Evolutionary conservation across 164 flowering plant genomes (phyloP).

Genomic region (Macadamia tetraphylla): DNA sequence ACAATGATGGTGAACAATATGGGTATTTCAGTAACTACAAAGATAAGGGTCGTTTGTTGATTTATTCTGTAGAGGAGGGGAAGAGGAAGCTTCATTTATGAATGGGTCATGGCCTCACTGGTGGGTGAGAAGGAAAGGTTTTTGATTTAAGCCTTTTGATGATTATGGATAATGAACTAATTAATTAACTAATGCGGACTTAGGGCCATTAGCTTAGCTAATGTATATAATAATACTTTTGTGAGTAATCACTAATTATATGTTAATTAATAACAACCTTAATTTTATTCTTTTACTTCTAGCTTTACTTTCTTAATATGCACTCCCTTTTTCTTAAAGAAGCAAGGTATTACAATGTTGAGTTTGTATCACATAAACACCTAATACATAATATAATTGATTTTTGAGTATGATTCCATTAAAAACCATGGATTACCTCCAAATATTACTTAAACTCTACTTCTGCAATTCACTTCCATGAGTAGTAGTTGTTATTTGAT

Average conservation of each 20-base stretch:
- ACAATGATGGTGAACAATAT: not conserved
- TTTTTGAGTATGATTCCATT: no score
- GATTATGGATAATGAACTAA: not conserved
- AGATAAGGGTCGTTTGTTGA: constrained; percentile 1
- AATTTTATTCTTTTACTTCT: not conserved
- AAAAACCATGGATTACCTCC: no score
- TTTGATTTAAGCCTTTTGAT: constrained; percentile 3
- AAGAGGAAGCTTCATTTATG: not conserved
- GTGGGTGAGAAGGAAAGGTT: constrained; percentile 10
- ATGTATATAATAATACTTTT: not conserved
- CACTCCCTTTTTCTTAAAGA: not conserved
- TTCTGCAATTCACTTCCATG: no score
- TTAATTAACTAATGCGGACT: not conserved
- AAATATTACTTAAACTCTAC: no score
- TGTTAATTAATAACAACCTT: not conserved
- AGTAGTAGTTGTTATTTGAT: no score
- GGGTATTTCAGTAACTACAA: not conserved
- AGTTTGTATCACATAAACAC: no score
- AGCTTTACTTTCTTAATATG: not conserved
- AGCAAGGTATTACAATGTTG: no score
- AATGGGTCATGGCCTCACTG: not conserved
- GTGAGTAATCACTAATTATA: not conserved
- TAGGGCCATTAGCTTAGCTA: not conserved
- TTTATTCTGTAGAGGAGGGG: not conserved
- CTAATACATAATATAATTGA: no score